phyloP scores from a whole-genome alignment of 306 rosid genomes.

The Lotus japonicus region DNA sequence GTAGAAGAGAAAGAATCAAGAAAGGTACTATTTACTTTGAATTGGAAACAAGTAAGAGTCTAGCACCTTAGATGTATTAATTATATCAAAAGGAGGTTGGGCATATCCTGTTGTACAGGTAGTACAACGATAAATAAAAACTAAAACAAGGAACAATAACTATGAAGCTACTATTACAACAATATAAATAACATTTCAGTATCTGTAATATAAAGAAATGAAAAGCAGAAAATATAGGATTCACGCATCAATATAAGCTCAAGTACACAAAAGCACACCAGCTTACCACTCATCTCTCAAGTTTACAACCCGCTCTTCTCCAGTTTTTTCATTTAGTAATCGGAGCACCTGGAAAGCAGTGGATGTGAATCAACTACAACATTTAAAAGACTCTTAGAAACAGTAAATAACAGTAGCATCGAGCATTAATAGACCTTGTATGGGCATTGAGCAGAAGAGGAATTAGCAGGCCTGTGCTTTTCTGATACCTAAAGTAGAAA shows the following conservation, averaged over 20 bases:
- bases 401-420: neutral
- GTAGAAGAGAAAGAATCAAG: neutral
- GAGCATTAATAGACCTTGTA: slow-evolving; percentile 57
- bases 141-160: neutral
- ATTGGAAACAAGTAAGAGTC: neutral
- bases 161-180: slow-evolving; percentile 9
- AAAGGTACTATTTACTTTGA: neutral
- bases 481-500: slow-evolving; percentile 58
- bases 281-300: slow-evolving; percentile 77
- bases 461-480: slow-evolving; percentile 38
- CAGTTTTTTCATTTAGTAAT: slow-evolving; percentile 67
- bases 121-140: neutral
- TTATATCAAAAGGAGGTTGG: neutral
- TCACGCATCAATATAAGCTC: neutral
- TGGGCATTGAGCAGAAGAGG: slow-evolving; percentile 39
- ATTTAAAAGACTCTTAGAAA: slow-evolving; percentile 9
- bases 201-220: neutral
- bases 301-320: slow-evolving; percentile 60
- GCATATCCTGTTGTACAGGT: neutral
- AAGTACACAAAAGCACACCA: slow-evolving; percentile 13
- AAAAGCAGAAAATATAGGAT: neutral
- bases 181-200: neutral
- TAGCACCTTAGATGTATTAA: neutral
- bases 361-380: slow-evolving; percentile 17
- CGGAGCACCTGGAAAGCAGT: slow-evolving; percentile 73